Evolutionary conservation across 2,329 filamentous ascomycete genomes (phyloP), one percentile per base, ranked within the genome.

Genomic region (Colletotrichum viniferum): DNA sequence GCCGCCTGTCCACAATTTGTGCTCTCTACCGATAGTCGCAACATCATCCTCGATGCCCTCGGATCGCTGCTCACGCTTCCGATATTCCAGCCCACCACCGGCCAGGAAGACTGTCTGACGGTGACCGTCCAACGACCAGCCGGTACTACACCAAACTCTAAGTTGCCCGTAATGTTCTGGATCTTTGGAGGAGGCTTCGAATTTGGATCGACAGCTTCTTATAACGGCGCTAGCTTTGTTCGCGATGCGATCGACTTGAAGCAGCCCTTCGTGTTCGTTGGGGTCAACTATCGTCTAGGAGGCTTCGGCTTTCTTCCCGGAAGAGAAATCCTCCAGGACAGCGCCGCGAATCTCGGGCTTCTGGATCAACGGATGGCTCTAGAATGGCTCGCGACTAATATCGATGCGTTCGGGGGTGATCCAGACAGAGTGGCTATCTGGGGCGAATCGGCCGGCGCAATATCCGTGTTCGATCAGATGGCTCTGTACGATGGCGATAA

Each of bases 401-500:
- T 96, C 72, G 91, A 86, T 2, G 88, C 91, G 0, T 97, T 97
- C 80, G 95, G 95, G 12, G 95, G 95, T 16, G 94, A 96, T 81
- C 92, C 94, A 0, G 86, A 87, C n/a, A 94, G 94, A 81, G 94
- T 96, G 7, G 96, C 94, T 0, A 93, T 96, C 74, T 95, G 93
- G 92, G 94, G 94, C 30, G 92, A 96, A 81, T 92, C 90, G 3
- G 92, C 93, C 0, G 93, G 93, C 1, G 86, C 91, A 16, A 95
- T 96, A 77, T 95, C 93, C 0, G 93, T 95, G 2, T 90, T 94
- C 64, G 91, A 96, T 79, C 95, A 96, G 78, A 95, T 95, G 90
- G 86, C 91, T 2, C 86, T 96, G 13, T 95, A 94, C 78, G 90
- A 91, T 38, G 94, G 95, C 8, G 87, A 96, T 82, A 90, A 91